These are phyloP conservation scores for Urostyla sp. DNA, from an alignment of 73 alveolate species.

Conservation along the genomic window DNA sequence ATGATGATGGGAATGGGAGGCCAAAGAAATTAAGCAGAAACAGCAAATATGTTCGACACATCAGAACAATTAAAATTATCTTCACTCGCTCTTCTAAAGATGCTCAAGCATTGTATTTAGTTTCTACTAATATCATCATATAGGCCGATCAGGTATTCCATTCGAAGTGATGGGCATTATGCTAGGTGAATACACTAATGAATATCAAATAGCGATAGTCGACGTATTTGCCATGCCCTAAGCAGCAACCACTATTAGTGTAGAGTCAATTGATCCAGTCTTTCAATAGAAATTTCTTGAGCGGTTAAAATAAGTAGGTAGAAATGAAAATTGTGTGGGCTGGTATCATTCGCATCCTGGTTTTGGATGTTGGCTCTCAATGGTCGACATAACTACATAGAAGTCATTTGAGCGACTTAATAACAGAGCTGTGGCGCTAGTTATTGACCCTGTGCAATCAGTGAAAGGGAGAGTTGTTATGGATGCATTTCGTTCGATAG, in stretches of 20 bases:
- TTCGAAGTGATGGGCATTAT: conserved; percentile 91
- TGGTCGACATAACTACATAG: conserved; percentile 85
- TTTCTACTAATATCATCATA: not conserved
- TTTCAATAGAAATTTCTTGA: conserved; percentile 81
- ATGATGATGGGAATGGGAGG: conserved; percentile 31
- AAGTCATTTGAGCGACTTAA: conserved; percentile 76
- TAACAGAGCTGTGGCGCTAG: conserved; percentile 87
- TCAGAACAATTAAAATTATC: conserved; percentile 89
- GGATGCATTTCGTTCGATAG: conserved; percentile 87
- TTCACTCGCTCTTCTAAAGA: conserved; percentile 88
- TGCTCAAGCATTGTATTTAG: conserved; percentile 74
- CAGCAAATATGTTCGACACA: conserved; percentile 84
- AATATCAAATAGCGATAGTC: conserved; percentile 76
- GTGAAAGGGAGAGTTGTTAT: conserved; percentile 93
- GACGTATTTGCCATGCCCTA: conserved; percentile 94
- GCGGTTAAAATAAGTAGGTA: conserved; percentile 80
- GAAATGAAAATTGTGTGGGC: conserved; percentile 84
- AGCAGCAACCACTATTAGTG: conserved; percentile 84
- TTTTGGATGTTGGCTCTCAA: conserved; percentile 89
- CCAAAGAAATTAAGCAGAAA: conserved; percentile 30
- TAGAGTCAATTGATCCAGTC: conserved; percentile 90
- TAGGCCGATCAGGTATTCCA: conserved; percentile 91
- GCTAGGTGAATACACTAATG: conserved; percentile 87
- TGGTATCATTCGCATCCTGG: conserved; percentile 95
- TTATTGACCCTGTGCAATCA: conserved; percentile 86